Evolutionary conservation across 345 rosid genomes (phyloP).

Genomic region (Clausena lansium): DNA sequence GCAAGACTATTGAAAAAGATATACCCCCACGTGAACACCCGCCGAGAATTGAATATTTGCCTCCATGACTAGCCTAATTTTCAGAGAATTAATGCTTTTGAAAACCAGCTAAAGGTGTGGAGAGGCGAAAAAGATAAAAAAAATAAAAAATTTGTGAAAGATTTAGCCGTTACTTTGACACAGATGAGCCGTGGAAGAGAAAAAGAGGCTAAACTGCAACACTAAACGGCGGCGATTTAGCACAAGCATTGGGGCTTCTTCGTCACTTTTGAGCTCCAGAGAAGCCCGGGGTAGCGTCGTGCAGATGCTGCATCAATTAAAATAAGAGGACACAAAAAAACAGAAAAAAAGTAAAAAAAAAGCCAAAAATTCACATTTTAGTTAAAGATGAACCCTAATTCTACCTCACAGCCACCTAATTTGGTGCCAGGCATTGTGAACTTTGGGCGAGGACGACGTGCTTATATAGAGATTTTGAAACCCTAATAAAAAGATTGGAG

Average conservation of each 20-base stretch:
- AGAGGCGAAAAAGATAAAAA: constrained; percentile 21
- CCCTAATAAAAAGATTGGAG: not conserved
- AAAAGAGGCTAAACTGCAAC: constrained; percentile 53
- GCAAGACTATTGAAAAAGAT: constrained; percentile 22
- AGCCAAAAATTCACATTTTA: not conserved
- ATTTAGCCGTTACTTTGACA: constrained; percentile 62
- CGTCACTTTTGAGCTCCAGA: constrained; percentile 41
- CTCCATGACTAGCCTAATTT: constrained; percentile 54
- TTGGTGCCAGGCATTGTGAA: no score
- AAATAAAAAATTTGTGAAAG: not conserved
- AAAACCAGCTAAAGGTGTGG: constrained; percentile 59
- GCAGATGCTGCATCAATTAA: not conserved
- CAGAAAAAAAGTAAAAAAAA: no score
- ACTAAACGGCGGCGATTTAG: constrained; percentile 52
- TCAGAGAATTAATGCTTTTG: constrained; percentile 11
- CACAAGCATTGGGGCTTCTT: constrained; percentile 70
- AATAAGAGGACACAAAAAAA: not conserved
- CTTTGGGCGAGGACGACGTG: not conserved
- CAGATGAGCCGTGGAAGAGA: constrained; percentile 39
- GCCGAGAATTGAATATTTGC: constrained; percentile 33
- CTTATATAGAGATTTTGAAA: constrained; percentile 12
- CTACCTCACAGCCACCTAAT: not conserved
- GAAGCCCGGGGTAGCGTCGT: constrained; percentile 58
- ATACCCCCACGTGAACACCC: constrained; percentile 53
- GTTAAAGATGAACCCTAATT: not conserved